Conservation (phyloP, 352 stramenopile genomes). For the Phytophthora nicotianae region DNA sequence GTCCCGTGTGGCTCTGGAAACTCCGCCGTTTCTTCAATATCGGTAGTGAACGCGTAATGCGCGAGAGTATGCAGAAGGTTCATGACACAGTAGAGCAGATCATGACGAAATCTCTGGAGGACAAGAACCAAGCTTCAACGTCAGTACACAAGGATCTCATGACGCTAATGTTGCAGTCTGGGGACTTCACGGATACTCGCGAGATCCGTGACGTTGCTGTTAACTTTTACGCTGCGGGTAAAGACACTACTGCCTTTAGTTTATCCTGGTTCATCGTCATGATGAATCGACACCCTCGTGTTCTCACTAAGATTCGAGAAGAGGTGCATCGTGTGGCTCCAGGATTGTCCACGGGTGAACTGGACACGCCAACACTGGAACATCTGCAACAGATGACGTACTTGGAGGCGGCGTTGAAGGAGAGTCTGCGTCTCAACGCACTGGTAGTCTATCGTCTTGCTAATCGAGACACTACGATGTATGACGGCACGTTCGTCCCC, state of each 20-base stretch:
- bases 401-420: slow-evolving; percentile 48
- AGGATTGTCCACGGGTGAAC: slow-evolving; percentile 19
- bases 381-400: slow-evolving; percentile 52
- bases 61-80: slow-evolving; percentile 31
- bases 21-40: slow-evolving; percentile 35
- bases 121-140: slow-evolving; percentile 6
- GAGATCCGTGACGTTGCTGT: slow-evolving; percentile 71
- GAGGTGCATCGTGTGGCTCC: slow-evolving; percentile 42
- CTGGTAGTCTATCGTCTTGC: slow-evolving; percentile 38
- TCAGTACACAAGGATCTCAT: slow-evolving; percentile 36
- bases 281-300: slow-evolving; percentile 52
- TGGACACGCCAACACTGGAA: slow-evolving; percentile 31
- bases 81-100: slow-evolving; percentile 37
- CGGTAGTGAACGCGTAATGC: slow-evolving; percentile 33
- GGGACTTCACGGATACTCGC: slow-evolving; percentile 27
- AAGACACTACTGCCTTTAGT: slow-evolving; percentile 67
- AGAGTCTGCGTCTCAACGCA: slow-evolving; percentile 58
- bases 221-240: slow-evolving; percentile 69
- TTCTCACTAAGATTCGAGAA: slow-evolving; percentile 44
- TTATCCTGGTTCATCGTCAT: slow-evolving; percentile 76
- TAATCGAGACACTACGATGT: slow-evolving; percentile 49
- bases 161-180: slow-evolving; percentile 46
- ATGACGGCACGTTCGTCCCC: slow-evolving; percentile 51
- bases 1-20: slow-evolving; percentile 47
- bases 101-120: slow-evolving; percentile 29